phyloP scores from a whole-genome alignment of 768 basidiomycete species.

The Serendipita sp. region DNA sequence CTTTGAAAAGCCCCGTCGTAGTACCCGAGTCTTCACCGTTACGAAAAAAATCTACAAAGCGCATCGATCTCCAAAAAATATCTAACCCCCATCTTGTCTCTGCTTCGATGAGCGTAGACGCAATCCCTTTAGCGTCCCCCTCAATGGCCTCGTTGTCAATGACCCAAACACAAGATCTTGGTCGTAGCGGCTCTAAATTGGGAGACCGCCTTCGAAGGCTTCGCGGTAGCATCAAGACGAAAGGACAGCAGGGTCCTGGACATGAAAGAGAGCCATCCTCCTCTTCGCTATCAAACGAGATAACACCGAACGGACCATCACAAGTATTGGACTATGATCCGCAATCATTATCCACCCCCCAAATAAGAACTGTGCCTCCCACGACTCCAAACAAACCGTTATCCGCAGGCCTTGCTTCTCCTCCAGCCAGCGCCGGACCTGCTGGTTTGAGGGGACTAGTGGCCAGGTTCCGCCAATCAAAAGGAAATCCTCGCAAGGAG shows the following conservation, averaged over 20 bases:
- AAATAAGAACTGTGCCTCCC: not conserved
- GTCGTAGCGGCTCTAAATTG: not conserved
- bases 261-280: not conserved
- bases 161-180: not conserved
- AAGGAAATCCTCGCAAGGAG: not conserved
- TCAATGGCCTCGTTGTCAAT: slow-evolving; percentile 21
- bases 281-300: not conserved
- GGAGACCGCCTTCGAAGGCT: slow-evolving; percentile 22
- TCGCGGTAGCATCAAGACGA: slow-evolving; percentile 25
- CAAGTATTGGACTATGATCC: slow-evolving; percentile 1
- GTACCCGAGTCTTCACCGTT: slow-evolving; percentile 28
- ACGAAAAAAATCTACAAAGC: slow-evolving; percentile 33
- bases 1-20: slow-evolving; percentile 33
- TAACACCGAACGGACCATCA: not conserved
- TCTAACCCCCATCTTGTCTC: slow-evolving; percentile 49
- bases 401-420: not conserved
- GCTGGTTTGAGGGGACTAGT: not conserved
- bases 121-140: slow-evolving; percentile 36
- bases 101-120: slow-evolving; percentile 52
- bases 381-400: not conserved
- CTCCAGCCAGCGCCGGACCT: not conserved
- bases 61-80: slow-evolving; percentile 47
- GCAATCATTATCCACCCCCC: not conserved
- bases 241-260: slow-evolving; percentile 24
- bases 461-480: not conserved